Evolutionary conservation across 306 rosid species (phyloP).

Genomic region (Prunus persica): DNA sequence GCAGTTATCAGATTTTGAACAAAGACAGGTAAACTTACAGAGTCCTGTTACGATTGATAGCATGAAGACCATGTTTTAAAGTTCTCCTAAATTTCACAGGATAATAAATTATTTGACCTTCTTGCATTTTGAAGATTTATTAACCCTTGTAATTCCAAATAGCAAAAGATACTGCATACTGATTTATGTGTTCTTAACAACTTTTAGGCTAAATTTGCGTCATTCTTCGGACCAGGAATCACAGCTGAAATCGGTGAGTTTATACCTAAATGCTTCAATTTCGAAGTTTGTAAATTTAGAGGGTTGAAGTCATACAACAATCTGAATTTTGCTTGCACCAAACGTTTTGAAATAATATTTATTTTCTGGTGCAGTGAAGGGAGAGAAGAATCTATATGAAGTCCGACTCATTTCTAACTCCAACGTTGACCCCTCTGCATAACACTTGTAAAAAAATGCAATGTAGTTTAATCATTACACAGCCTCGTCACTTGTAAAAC

Average conservation of each 20-base stretch:
- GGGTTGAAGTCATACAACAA: neutral
- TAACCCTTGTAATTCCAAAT: neutral
- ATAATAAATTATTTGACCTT: neutral
- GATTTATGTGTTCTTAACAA: constrained; percentile 7
- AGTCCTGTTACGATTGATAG: neutral
- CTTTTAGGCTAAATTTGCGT: constrained; percentile 75
- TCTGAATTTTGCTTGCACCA: neutral
- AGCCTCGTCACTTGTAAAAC: constrained; percentile 39
- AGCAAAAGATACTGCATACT: constrained; percentile 10
- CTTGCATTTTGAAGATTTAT: neutral
- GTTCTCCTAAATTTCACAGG: neutral
- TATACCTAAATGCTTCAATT: neutral
- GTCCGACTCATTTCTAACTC: constrained; percentile 80
- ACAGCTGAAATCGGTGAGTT: constrained; percentile 90
- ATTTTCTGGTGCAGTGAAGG: constrained; percentile 54
- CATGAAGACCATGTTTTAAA: neutral
- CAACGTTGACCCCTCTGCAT: constrained; percentile 36
- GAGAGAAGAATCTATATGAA: constrained; percentile 65
- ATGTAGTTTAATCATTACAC: constrained; percentile 25
- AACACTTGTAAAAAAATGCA: constrained; percentile 28
- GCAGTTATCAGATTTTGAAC: constrained; percentile 80
- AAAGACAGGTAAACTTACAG: constrained; percentile 63
- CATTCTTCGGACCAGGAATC: constrained; percentile 95
- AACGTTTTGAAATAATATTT: neutral
- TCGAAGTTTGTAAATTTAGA: neutral